Evolutionary conservation across 2,329 filamentous ascomycete genomes (phyloP).

Genomic region (Fusarium sacchari): DNA sequence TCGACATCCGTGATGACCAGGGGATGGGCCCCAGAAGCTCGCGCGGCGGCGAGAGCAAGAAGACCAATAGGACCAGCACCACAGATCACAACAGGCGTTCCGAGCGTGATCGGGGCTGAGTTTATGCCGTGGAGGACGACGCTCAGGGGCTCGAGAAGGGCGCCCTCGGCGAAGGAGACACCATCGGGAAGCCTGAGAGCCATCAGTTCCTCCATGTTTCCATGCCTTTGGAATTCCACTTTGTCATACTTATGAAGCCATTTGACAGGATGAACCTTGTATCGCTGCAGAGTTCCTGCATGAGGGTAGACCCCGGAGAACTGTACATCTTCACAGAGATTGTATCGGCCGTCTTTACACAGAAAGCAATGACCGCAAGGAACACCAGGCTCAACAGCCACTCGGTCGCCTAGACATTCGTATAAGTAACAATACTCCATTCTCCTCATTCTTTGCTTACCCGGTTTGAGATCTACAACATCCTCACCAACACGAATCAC

Average conservation of each 20-base stretch:
- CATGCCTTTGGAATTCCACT: background rate
- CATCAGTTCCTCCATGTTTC: background rate
- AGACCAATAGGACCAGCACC: conserved; percentile 73
- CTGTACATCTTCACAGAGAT: conserved; percentile 69
- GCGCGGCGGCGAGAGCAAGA: conserved; percentile 65
- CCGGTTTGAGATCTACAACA: conserved; percentile 61
- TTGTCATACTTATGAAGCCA: conserved; percentile 62
- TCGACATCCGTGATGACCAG: conserved; percentile 73
- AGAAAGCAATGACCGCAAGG: conserved; percentile 70
- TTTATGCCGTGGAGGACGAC: conserved; percentile 71
- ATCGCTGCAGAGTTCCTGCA: conserved; percentile 68
- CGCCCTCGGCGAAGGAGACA: conserved; percentile 67
- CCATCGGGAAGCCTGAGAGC: conserved; percentile 60
- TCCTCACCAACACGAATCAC: conserved; percentile 66
- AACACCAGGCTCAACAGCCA: conserved; percentile 74
- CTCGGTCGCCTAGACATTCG: conserved; percentile 62
- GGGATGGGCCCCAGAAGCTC: conserved; percentile 70
- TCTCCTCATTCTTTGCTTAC: conserved; percentile 34
- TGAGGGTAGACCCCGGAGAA: conserved; percentile 72
- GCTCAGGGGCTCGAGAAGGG: conserved; percentile 71
- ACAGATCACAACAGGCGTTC: conserved; percentile 65
- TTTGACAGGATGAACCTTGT: conserved; percentile 69
- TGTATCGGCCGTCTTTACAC: conserved; percentile 69
- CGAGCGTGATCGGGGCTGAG: conserved; percentile 62
- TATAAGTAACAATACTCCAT: background rate